Base-by-base conservation (phyloP, 352 stramenopile species). In the Pythium aristosporum region DNA sequence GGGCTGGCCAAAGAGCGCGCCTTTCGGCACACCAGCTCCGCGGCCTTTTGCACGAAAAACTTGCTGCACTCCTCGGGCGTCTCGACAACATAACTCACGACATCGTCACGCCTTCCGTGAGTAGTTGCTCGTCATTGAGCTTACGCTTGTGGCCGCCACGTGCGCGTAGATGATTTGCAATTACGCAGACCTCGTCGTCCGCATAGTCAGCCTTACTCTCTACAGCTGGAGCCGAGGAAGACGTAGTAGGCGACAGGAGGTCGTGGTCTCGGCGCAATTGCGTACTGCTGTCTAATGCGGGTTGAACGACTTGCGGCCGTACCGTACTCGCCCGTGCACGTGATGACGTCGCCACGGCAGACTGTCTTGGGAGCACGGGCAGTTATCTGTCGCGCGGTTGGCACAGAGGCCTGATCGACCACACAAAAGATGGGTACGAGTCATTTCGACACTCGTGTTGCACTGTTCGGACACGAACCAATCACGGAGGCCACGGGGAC, bases 1-100 rank as follows among this genome's bases (percentile, higher is more conserved):
- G 39, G 94, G 68, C 58, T 91, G 77, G 1, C 87, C 85, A 57
- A 91, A 94, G 36, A 92, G 59, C 42, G 80, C 84, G 5, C 86
- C 86, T 64, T 89, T 92, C 0, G 86, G 86, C 0, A 94, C 6
- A 82, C 86, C 12, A 92, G 62, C 34, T 76, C 78, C 7, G 77
- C n/a, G 2, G 86, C 86, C 28, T 78, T 80, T 41, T 92, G 74
- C 23, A 94, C 80, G 1, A 94, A 55, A 47, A 94, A 93, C 57
- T 94, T 95, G 51, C 87, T 85, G 32, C 83, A 73, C 57, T 91
- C 78, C 20, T 71, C 67, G 3, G 68, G 74, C n/a, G 84, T 93
- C 65, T 92, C 82, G 23, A 91, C 72, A 18, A 94, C 71, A 63
- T 92, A 94, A 46, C 76, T 88, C 48, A 88, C 81, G 50, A 70